These are phyloP conservation scores for Bisporella sp. DNA, from an alignment of 2,329 filamentous ascomycete species.

Conservation along the genomic window DNA sequence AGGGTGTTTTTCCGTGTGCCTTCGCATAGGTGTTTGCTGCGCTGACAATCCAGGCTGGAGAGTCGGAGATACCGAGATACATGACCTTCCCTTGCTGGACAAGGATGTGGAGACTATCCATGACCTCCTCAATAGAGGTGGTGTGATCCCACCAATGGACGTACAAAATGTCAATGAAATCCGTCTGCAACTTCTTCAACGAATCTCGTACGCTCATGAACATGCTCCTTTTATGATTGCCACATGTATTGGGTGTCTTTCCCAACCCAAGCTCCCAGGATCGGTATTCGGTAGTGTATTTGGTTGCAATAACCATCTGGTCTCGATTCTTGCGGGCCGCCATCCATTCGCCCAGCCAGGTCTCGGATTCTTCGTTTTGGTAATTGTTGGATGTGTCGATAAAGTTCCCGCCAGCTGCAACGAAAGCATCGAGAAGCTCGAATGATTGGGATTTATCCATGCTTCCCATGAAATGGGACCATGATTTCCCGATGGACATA, in stretches of 20 bases:
- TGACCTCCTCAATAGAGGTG: slow-evolving; percentile 53
- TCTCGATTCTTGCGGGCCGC: slow-evolving; percentile 52
- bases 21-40: background rate
- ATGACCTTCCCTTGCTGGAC: slow-evolving; percentile 53
- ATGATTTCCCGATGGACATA: slow-evolving; percentile 39
- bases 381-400: slow-evolving; percentile 57
- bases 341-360: slow-evolving; percentile 65
- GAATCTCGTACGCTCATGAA: slow-evolving; percentile 31
- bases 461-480: slow-evolving; percentile 25
- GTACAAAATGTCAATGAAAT: slow-evolving; percentile 35
- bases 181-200: slow-evolving; percentile 23
- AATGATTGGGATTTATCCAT: slow-evolving; percentile 44
- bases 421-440: slow-evolving; percentile 48
- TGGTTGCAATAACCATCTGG: slow-evolving; percentile 54
- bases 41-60: slow-evolving; percentile 57
- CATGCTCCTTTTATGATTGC: slow-evolving; percentile 33
- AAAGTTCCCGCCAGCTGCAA: slow-evolving; percentile 54
- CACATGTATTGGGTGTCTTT: slow-evolving; percentile 34
- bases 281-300: slow-evolving; percentile 49
- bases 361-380: slow-evolving; percentile 50
- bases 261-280: slow-evolving; percentile 28
- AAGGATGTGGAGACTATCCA: slow-evolving; percentile 56
- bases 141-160: slow-evolving; percentile 35
- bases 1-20: slow-evolving; percentile 51
- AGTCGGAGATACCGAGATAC: slow-evolving; percentile 59